A percentile compares a stretch with the other conserved stretches of the same genome.
phyloP scores from a whole-genome alignment of 768 basidiomycete genomes.

The Termitomyces sp. region DNA sequence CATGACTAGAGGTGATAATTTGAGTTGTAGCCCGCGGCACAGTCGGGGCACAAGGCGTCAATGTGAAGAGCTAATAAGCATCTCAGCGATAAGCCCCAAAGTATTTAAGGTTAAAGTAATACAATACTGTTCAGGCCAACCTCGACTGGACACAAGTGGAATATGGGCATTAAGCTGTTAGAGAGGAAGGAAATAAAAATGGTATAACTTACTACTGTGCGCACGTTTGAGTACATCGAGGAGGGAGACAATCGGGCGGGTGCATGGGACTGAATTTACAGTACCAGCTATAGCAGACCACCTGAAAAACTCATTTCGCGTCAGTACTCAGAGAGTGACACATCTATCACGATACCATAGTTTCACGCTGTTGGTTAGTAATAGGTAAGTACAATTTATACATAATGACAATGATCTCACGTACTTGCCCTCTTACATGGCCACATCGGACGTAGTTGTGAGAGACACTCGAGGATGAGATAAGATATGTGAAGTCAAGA shows the following conservation, averaged over 20 bases:
- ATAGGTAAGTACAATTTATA: background rate
- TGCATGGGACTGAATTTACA: slow-evolving; percentile 56
- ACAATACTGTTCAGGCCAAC: slow-evolving; percentile 48
- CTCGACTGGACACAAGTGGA: slow-evolving; percentile 26
- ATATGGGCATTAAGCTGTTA: background rate
- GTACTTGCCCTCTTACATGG: background rate
- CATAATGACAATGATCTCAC: background rate
- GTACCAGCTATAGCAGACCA: slow-evolving; percentile 17
- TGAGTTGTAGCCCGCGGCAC: slow-evolving; percentile 6
- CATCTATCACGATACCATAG: background rate
- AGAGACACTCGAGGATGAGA: background rate
- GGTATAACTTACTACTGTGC: slow-evolving; percentile 40
- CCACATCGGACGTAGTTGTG: background rate
- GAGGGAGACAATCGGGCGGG: slow-evolving; percentile 36
- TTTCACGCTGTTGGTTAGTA: background rate
- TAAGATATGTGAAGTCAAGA: background rate
- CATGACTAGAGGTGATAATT: background rate
- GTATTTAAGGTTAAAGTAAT: background rate
- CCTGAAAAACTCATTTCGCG: background rate
- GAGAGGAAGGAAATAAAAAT: background rate
- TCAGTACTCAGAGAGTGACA: background rate
- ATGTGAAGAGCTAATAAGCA: slow-evolving; percentile 35
- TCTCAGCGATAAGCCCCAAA: background rate
- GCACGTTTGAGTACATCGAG: slow-evolving; percentile 35
- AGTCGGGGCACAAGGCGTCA: slow-evolving; percentile 36